Conservation (phyloP, 495 filamentous ascomycete genomes). For the Pseudomonodictys pantanalensis region DNA sequence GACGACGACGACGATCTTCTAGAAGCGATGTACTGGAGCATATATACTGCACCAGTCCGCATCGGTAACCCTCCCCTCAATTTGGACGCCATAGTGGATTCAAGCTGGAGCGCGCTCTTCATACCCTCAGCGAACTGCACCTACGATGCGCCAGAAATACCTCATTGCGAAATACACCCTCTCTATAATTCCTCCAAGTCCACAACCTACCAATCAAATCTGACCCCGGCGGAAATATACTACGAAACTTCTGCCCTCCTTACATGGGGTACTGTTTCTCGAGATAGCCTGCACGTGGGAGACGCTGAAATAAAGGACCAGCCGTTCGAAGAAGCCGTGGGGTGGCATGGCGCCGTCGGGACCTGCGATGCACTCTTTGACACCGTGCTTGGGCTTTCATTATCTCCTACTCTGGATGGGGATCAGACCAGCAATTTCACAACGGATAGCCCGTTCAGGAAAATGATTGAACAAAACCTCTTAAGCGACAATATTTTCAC, state of each 20-base stretch:
- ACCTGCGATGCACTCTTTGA: background rate
- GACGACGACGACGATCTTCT: background rate
- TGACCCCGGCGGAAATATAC: background rate
- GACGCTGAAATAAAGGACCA: background rate
- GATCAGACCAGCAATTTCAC: too few species aligned
- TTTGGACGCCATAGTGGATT: background rate
- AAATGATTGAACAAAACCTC: background rate
- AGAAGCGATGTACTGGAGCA: background rate
- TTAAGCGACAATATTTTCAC: background rate
- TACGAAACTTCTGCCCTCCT: background rate
- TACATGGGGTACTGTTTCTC: conserved; percentile 1
- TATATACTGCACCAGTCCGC: background rate
- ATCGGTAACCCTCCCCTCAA: background rate
- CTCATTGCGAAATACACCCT: background rate
- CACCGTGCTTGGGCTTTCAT: background rate
- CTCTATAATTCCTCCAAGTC: background rate
- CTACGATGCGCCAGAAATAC: background rate
- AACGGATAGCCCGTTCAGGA: background rate
- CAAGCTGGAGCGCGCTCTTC: background rate
- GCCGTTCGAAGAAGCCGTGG: background rate
- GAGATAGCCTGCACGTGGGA: background rate
- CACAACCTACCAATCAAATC: background rate
- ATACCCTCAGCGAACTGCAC: background rate
- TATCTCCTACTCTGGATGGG: background rate
- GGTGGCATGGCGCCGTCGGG: background rate